Evolutionary conservation across 768 basidiomycete genomes (phyloP).

Genomic region (Russula dissimulans): DNA sequence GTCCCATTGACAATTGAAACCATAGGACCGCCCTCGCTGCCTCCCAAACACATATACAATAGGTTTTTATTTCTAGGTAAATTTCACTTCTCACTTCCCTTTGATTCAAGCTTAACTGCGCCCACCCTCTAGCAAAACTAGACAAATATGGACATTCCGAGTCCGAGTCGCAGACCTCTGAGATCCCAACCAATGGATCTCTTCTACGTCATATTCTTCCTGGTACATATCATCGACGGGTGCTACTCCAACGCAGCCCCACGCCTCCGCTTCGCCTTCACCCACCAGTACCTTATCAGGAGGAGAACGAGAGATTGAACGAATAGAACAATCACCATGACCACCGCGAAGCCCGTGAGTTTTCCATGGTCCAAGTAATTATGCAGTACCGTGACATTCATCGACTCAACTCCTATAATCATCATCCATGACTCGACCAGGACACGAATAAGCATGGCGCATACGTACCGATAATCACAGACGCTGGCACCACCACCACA

Average conservation of each 20-base stretch:
- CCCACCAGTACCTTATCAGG: constrained; percentile 59
- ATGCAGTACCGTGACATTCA: constrained; percentile 58
- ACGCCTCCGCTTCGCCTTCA: constrained; percentile 37
- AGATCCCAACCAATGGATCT: too few relatives aligned
- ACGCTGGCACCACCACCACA: constrained; percentile 57
- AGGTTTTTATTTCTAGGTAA: too few relatives aligned
- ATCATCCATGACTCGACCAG: background rate
- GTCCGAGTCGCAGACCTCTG: too few relatives aligned
- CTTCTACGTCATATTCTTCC: too few relatives aligned
- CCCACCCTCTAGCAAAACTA: too few relatives aligned
- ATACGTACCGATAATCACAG: constrained; percentile 44
- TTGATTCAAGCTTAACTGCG: too few relatives aligned
- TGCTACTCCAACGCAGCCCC: background rate
- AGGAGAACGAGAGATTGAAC: constrained; percentile 37
- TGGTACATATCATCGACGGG: background rate
- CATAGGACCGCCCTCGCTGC: too few relatives aligned
- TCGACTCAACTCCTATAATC: constrained; percentile 49
- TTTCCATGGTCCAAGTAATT: constrained; percentile 33
- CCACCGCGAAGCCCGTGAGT: constrained; percentile 46
- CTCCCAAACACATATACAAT: too few relatives aligned
- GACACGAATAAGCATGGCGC: background rate
- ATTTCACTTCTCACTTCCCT: too few relatives aligned
- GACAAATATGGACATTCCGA: too few relatives aligned
- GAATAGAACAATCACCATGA: constrained; percentile 38
- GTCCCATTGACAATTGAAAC: too few relatives aligned